Percentiles rank a stretch among this genome's conserved stretches.
These are phyloP conservation scores for Quambalaria eucalypti DNA, from an alignment of 1,284 basidiomycete species.

Conservation along the genomic window DNA sequence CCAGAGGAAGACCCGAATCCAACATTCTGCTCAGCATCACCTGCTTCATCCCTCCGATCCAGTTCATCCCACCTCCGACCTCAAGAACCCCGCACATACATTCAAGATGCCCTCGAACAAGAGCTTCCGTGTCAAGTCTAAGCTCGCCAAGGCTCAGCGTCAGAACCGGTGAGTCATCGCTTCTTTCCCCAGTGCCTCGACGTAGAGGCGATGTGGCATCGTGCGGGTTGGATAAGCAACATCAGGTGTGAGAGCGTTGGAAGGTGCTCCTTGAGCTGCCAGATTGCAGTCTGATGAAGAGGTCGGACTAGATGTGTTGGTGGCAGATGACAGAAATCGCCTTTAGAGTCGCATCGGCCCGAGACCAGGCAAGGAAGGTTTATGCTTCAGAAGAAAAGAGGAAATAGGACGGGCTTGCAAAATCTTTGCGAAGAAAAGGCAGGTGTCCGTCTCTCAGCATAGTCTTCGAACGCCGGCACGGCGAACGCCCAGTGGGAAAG, in stretches of 20 bases:
- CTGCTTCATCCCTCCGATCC: neutral
- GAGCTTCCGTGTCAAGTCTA: conserved; percentile 90
- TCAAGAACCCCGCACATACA: neutral
- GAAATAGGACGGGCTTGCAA: too few relatives aligned
- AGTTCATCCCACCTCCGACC: neutral
- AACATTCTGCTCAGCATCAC: too few relatives aligned
- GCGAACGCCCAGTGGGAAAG: too few relatives aligned
- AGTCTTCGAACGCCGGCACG: too few relatives aligned
- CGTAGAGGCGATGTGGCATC: neutral
- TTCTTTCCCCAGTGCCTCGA: neutral
- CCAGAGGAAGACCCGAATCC: too few relatives aligned
- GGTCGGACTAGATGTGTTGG: too few relatives aligned
- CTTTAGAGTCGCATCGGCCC: too few relatives aligned
- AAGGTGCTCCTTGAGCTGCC: neutral
- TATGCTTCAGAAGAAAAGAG: too few relatives aligned
- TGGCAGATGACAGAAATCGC: neutral
- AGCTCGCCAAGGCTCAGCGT: conserved; percentile 86
- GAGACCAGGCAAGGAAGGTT: too few relatives aligned
- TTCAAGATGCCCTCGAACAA: conserved; percentile 77
- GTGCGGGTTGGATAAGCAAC: neutral
- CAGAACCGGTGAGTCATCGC: conserved; percentile 70
- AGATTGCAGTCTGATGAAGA: too few relatives aligned
- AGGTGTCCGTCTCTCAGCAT: too few relatives aligned
- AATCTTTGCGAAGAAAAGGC: too few relatives aligned
- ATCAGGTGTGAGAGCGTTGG: neutral